These are phyloP conservation scores for Medicago truncatula DNA, from an alignment of 306 rosid species.

Conservation along the genomic window MtrunA17r5.0-ANR NC_053042.1:44138501-44139000, in stretches of 20 bases:
- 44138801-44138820: conserved; percentile 11
- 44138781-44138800: conserved; percentile 29
- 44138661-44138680: conserved; percentile 27
- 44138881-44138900: conserved; percentile 15
- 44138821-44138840: neutral
- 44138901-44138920: neutral
- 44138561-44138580: conserved; percentile 24
- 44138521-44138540: conserved; percentile 27
- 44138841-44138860: conserved; percentile 12
- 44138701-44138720: conserved; percentile 21
- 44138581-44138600: conserved; percentile 20
- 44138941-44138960: neutral
- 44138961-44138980: conserved; percentile 12
- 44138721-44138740: conserved; percentile 21
- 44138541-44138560: conserved; percentile 23
- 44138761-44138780: conserved; percentile 21
- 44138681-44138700: conserved; percentile 29
- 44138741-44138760: conserved; percentile 17
- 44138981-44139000: conserved; percentile 14
- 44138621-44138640: conserved; percentile 5
- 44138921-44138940: neutral
- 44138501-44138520: conserved; percentile 30
- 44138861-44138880: conserved; percentile 1
- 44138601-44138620: conserved; percentile 16
- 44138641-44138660: conserved; percentile 6